Conservation (phyloP, 2,329 filamentous ascomycete species). For the Calonectria pseudoturangicola region DNA sequence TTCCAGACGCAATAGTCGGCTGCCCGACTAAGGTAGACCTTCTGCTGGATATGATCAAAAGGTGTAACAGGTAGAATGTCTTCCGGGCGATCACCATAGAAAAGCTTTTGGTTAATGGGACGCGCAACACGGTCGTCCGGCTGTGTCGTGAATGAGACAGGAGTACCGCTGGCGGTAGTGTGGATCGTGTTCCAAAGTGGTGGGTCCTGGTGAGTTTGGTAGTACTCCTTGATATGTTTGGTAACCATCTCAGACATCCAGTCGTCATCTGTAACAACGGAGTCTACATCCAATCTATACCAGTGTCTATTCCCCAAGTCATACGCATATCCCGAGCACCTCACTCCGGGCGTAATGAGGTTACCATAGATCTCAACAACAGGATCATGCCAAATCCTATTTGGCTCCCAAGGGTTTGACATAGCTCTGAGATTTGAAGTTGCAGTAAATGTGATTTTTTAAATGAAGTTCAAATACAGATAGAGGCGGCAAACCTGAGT, state of each 20-base stretch:
- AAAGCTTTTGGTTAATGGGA: neutral
- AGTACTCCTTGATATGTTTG: neutral
- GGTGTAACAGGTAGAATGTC: neutral
- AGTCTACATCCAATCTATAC: neutral
- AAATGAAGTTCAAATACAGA: no score
- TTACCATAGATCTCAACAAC: neutral
- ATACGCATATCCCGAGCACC: neutral
- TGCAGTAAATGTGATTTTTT: no score
- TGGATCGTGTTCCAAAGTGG: constrained; percentile 5
- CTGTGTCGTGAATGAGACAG: neutral
- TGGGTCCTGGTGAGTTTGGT: neutral
- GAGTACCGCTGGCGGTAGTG: neutral
- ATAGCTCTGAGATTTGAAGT: neutral
- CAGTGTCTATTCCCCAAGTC: neutral
- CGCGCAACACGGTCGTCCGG: neutral
- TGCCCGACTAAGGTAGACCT: neutral
- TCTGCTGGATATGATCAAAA: neutral
- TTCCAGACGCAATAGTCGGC: neutral
- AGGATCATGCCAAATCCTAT: constrained; percentile 6
- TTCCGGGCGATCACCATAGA: neutral
- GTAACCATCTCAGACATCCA: neutral
- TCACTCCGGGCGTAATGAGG: neutral
- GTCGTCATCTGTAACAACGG: neutral
- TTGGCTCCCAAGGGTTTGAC: neutral
- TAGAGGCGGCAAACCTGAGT: no score